Base-by-base conservation (phyloP, 495 filamentous ascomycete genomes). In the Aspergillus funiculosus region DNA sequence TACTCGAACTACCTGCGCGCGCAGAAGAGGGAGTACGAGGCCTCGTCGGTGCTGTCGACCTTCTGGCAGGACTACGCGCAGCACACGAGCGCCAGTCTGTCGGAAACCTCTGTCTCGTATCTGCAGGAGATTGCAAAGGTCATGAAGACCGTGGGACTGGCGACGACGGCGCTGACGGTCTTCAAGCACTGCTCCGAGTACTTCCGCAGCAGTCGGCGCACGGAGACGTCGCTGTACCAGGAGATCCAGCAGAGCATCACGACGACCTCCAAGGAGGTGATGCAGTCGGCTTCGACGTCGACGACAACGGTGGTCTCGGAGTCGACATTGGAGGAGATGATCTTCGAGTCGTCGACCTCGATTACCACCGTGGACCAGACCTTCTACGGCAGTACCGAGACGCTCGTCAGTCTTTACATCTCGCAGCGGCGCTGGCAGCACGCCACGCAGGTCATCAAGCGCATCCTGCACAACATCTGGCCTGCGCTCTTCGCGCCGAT, bases 361-460 rank as follows among this genome's bases (percentile, higher is more conserved):
- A 59, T 55, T 11, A 51, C 42, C 19, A 60, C 62, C 4, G 10
- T 50, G 4, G 54, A 63, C 37, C 45, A 67, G 52, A 62, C 50
- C 20, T 69, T 63, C 7, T 61, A 64, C 50, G 60, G 51, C 34
- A 56, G 60, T n/a, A 62, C 56, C 0, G 39, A 53, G 14, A 63
- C 56, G 15, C 37, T 69, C 27, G 42, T 62, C 15, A 46, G 45
- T 14, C 43, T 58, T 13, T 69, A 64, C 41, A 56, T 60, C 19
- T 48, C 53, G 10, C 62, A 69, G 56, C 66, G 63, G 45, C 63
- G 66, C 35, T 69, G 66, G 66, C 61, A 63, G 37, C 60, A 69
- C 55, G 62, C 63, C 10, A 64, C 60, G 18, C 59, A 58, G 1
- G 56, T 64, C n/a, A 56, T 66, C 44, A 67, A 67, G 56, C 59